phyloP scores from a whole-genome alignment of 768 basidiomycete species.

The Chalciporus chontae region DNA sequence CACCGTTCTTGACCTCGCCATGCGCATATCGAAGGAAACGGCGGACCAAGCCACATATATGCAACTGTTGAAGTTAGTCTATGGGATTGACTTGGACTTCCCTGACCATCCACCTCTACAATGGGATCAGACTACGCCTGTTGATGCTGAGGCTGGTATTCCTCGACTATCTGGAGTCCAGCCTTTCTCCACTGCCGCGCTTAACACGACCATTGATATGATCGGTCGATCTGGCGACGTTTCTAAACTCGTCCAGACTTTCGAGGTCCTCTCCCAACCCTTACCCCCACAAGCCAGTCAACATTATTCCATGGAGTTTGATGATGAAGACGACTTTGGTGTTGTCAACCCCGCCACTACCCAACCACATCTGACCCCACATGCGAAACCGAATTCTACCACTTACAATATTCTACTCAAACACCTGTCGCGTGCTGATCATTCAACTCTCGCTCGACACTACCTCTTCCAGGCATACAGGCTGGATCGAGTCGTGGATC shows the following conservation, averaged over 20 bases:
- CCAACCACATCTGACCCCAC: constrained; percentile 33
- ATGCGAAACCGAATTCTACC: constrained; percentile 60
- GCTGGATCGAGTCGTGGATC: constrained; percentile 37
- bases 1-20: constrained; percentile 59
- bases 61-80: constrained; percentile 59
- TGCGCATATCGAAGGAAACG: constrained; percentile 66
- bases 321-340: constrained; percentile 61
- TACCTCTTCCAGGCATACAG: constrained; percentile 54
- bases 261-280: constrained; percentile 75
- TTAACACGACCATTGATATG: constrained; percentile 72
- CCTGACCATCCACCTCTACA: constrained; percentile 59
- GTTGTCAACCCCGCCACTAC: constrained; percentile 36
- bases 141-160: constrained; percentile 8
- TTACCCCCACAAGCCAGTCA: constrained; percentile 48
- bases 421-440: constrained; percentile 45
- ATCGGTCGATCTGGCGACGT: constrained; percentile 58
- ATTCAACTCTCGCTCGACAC: constrained; percentile 60
- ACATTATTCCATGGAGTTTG: constrained; percentile 52
- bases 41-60: constrained; percentile 55
- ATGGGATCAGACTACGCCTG: constrained; percentile 6
- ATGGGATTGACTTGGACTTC: constrained; percentile 73
- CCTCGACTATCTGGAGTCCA: constrained; percentile 28
- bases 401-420: constrained; percentile 63
- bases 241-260: constrained; percentile 68
- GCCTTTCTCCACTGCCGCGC: constrained; percentile 58